Percentiles rank a stretch among this genome's conserved stretches.
phyloP scores from a whole-genome alignment of 371 early-diverging fungal species.

The Mortierella sp. region DNA sequence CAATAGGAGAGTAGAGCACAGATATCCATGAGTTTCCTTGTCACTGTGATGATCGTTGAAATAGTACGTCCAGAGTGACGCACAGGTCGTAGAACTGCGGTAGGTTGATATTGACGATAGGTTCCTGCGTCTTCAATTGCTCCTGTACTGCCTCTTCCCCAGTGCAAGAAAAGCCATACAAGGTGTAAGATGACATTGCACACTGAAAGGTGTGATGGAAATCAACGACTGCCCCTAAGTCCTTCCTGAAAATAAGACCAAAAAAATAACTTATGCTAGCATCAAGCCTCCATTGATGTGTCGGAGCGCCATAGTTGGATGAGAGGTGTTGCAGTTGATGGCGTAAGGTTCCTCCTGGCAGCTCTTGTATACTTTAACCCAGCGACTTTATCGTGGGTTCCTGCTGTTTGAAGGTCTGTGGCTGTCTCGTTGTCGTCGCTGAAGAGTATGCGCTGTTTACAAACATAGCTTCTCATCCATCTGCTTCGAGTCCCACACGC shows the following conservation, averaged over 20 bases:
- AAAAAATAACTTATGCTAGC: not conserved
- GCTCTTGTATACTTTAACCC: not conserved
- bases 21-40: slow-evolving; percentile 11
- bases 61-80: not conserved
- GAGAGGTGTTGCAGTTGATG: not conserved
- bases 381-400: not conserved
- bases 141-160: not conserved
- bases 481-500: not conserved
- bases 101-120: not conserved
- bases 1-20: not conserved
- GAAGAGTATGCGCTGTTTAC: not conserved
- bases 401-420: not conserved
- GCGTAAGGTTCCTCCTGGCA: not conserved
- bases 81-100: not conserved
- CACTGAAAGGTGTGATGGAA: not conserved
- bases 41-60: not conserved
- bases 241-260: not conserved
- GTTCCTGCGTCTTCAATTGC: not conserved
- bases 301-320: not conserved
- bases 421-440: not conserved
- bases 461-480: not conserved
- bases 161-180: not conserved
- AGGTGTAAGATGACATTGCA: not conserved
- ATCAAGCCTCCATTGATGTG: not conserved
- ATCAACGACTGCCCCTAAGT: not conserved